A percentile compares a stretch with the other conserved stretches of the same genome.
Evolutionary conservation across 768 basidiomycete species (phyloP).

Genomic region (Boletus rubroflammeus): DNA sequence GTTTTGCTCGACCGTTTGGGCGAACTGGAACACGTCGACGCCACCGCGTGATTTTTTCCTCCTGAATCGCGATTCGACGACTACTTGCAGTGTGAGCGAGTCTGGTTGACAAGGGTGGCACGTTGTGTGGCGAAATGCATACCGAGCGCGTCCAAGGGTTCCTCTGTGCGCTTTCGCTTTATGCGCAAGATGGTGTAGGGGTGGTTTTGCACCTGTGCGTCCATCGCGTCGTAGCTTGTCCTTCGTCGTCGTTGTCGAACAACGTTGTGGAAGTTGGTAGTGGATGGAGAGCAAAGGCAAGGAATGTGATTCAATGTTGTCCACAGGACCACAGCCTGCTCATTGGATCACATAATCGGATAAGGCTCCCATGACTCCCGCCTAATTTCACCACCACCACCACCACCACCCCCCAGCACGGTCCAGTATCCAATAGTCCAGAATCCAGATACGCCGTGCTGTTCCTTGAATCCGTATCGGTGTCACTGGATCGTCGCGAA

Average conservation of each 20-base stretch:
- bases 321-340: neutral
- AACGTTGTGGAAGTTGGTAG: neutral
- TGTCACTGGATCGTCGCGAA: neutral
- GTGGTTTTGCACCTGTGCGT: constrained; percentile 27
- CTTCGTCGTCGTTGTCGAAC: neutral
- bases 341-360: constrained; percentile 13
- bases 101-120: constrained; percentile 11
- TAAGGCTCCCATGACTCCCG: neutral
- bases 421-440: neutral
- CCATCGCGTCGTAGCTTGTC: constrained; percentile 15
- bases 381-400: too few species aligned
- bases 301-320: neutral
- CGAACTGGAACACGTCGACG: constrained; percentile 72
- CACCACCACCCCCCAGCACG: neutral
- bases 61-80: constrained; percentile 58
- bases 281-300: neutral
- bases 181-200: constrained; percentile 74
- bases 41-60: constrained; percentile 58
- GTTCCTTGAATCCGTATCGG: neutral
- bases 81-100: constrained; percentile 32
- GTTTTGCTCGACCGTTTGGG: constrained; percentile 68
- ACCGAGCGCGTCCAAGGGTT: constrained; percentile 80
- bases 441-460: neutral
- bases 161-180: constrained; percentile 79
- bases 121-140: constrained; percentile 24